Evolutionary conservation across 2,329 filamentous ascomycete genomes (phyloP), one percentile per base, ranked within the genome.

Genomic region (Colletotrichum navitas): DNA sequence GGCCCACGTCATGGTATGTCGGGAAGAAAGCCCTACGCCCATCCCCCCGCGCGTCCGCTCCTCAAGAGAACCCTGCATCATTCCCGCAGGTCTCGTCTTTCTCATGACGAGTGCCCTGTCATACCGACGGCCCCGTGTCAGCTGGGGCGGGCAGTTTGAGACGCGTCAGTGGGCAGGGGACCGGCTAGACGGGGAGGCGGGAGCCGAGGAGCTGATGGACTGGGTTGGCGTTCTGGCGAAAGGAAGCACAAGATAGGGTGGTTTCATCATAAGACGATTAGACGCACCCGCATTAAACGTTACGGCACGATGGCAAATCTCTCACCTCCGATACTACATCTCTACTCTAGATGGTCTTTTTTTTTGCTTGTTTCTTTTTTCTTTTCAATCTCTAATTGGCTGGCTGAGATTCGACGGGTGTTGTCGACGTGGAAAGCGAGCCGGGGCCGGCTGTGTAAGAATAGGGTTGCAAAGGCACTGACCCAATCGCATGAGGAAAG

Each of bases 261-360:
- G 39, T 36, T 65, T 65, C 55, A 36, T 26, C 43, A 32, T 24
- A 29, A 26, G 47, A 71, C 62, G 62, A 66, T 58, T 72, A 66
- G 70, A 72, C 56, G 66, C 63, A 66, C n/a, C 29, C 43, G 70
- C 61, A 66, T 66, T 62, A 71, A 63, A 49, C 29, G 54, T 65
- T 41, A 52, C 32, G 43, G 60, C 66, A 59, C 18, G 43, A 43
- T 63, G 49, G 29, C 59, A 54, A 39, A 63, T 47, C 39, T 24
- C 54, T n/a, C 52, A 24, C 24, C 18, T 11, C 43, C 21, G 43
- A 58, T 52, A 55, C 65, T 29, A 54, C 69, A 72, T 72, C 69
- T 72, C 69, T 72, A 72, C 69, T 72, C 69, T 72, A 72, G 60
- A 72, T 60, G 60, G 54, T 60, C 51, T 39, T 29, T 29, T 52